These are phyloP conservation scores for Candida albicans DNA, from an alignment of 1,139 yeast genomes.

Conservation along the genomic window DNA sequence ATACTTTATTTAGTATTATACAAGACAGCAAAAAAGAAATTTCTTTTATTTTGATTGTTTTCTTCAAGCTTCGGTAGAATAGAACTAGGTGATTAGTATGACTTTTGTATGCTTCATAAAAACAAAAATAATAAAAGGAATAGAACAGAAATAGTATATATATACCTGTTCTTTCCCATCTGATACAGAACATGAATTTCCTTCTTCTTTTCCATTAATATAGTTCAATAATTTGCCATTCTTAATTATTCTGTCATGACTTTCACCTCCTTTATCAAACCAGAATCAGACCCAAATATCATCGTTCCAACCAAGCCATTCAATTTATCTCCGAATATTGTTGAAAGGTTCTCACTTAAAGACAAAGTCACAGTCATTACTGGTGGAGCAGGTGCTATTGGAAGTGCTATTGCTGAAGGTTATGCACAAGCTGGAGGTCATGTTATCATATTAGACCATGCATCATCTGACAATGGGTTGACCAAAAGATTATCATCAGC, in stretches of 20 bases:
- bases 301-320: slow-evolving; percentile 27
- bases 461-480: slow-evolving; percentile 36
- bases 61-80: background rate
- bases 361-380: slow-evolving; percentile 80
- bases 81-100: background rate
- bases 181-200: no score
- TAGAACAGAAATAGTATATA: background rate
- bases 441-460: slow-evolving; percentile 69
- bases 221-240: no score
- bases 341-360: slow-evolving; percentile 59
- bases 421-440: slow-evolving; percentile 89
- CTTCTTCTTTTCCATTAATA: no score
- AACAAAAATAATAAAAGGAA: background rate
- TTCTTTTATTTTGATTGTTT: no score
- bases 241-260: background rate
- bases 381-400: slow-evolving; percentile 83
- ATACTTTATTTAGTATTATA: no score
- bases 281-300: slow-evolving; percentile 21
- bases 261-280: slow-evolving; percentile 22
- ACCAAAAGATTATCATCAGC: slow-evolving; percentile 52
- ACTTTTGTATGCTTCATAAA: background rate
- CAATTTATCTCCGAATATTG: slow-evolving; percentile 26
- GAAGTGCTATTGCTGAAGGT: slow-evolving; percentile 74
- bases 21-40: no score
- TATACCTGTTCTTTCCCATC: background rate